These are phyloP conservation scores for Melocanna baccifera DNA, from an alignment of 176 grass and related monocot species.

Conservation along the genomic window DNA sequence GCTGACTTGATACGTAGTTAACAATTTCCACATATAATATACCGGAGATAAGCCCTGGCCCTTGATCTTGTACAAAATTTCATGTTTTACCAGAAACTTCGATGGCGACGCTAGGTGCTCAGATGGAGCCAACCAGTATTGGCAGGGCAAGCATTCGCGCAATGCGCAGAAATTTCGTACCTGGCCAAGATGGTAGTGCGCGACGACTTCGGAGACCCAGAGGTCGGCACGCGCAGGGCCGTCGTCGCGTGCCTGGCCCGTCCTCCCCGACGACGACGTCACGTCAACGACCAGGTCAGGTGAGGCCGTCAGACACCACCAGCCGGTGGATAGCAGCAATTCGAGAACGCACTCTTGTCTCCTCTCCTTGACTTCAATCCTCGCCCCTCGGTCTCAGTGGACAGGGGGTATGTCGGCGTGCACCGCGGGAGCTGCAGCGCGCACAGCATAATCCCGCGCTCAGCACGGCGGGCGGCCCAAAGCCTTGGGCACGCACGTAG, in stretches of 20 bases:
- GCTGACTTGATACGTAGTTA: background rate
- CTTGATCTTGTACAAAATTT: background rate
- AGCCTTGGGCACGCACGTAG: background rate
- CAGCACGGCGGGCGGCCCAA: background rate
- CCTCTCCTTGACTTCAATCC: background rate
- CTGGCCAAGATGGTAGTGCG: background rate
- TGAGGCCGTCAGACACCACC: background rate
- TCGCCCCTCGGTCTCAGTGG: background rate
- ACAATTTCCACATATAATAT: background rate
- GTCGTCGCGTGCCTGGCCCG: background rate
- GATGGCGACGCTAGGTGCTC: background rate
- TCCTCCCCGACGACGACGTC: background rate
- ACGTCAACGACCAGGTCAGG: background rate
- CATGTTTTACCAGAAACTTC: background rate
- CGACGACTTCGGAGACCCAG: background rate
- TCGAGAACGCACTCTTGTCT: background rate
- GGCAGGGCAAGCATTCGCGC: background rate
- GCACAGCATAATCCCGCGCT: background rate
- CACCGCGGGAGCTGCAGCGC: background rate
- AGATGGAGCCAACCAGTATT: background rate
- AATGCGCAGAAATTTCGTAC: background rate
- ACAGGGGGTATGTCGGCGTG: constrained; percentile 15
- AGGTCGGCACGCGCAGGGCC: background rate
- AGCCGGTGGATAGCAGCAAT: background rate
- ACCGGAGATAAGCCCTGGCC: background rate